Conservation (phyloP, 768 basidiomycete species). For the Kwoniella bestiolae region DNA sequence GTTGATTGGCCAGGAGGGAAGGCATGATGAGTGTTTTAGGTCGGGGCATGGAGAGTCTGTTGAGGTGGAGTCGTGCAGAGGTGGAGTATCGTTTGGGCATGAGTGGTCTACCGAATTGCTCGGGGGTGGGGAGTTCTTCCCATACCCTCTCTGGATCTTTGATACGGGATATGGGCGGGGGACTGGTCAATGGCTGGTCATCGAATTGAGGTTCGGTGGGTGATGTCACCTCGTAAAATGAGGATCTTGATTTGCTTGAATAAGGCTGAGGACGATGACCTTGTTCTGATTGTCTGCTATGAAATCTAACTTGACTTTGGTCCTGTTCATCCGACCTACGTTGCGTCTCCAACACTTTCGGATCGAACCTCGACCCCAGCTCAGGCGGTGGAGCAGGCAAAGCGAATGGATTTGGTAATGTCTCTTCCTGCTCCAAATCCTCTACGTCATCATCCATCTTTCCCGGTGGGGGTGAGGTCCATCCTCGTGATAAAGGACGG, state of each 20-base stretch:
- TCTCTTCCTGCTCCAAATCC: neutral
- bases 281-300: neutral
- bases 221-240: neutral
- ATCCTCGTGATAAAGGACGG: conserved; percentile 16
- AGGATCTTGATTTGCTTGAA: conserved; percentile 1
- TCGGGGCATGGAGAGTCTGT: conserved; percentile 68
- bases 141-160: neutral
- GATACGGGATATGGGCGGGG: neutral
- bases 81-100: conserved; percentile 28
- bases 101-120: conserved; percentile 44
- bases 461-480: conserved; percentile 11
- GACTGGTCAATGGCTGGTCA: neutral
- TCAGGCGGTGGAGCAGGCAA: conserved; percentile 68
- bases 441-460: conserved; percentile 11
- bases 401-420: conserved; percentile 66
- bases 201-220: neutral
- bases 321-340: conserved; percentile 6
- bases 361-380: conserved; percentile 76
- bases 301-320: neutral
- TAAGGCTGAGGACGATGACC: neutral
- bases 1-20: conserved; percentile 70
- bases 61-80: conserved; percentile 1
- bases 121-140: conserved; percentile 43
- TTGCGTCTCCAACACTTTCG: conserved; percentile 63
- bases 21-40: conserved; percentile 97